phyloP scores from a whole-genome alignment of 2,329 filamentous ascomycete species.

The Hypoxylon rubiginosum region DNA sequence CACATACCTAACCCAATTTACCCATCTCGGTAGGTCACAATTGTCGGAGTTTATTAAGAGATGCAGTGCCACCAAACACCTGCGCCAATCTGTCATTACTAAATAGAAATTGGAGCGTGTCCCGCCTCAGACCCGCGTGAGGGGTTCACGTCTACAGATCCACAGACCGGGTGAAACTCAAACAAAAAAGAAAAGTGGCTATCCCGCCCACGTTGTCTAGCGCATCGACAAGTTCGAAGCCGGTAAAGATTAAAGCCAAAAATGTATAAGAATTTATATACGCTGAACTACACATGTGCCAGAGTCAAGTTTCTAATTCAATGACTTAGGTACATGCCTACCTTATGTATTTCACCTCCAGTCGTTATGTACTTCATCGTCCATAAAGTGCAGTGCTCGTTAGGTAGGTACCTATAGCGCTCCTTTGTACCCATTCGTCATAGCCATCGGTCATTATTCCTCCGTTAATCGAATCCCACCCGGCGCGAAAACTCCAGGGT shows the following conservation, averaged over 20 bases:
- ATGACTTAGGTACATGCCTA: neutral
- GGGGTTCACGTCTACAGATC: conserved; percentile 32
- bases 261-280: neutral
- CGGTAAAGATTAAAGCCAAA: neutral
- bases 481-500: conserved; percentile 40
- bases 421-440: conserved; percentile 30
- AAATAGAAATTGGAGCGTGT: conserved; percentile 31
- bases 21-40: conserved; percentile 1
- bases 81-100: conserved; percentile 30
- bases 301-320: conserved; percentile 12
- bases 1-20: neutral
- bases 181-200: conserved; percentile 24
- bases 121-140: conserved; percentile 29
- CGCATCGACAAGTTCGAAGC: conserved; percentile 9
- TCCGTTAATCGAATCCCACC: conserved; percentile 36
- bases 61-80: conserved; percentile 25
- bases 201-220: conserved; percentile 4
- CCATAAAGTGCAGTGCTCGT: conserved; percentile 3
- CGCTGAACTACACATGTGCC: conserved; percentile 3
- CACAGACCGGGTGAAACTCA: conserved; percentile 31
- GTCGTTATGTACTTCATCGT: conserved; percentile 3
- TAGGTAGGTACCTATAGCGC: conserved; percentile 7
- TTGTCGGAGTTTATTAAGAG: conserved; percentile 13
- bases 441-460: conserved; percentile 36
- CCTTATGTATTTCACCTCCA: conserved; percentile 15